These are phyloP conservation scores for Cladosporium oxysporum DNA, from an alignment of 2,329 filamentous ascomycete genomes.

Conservation along the genomic window DNA sequence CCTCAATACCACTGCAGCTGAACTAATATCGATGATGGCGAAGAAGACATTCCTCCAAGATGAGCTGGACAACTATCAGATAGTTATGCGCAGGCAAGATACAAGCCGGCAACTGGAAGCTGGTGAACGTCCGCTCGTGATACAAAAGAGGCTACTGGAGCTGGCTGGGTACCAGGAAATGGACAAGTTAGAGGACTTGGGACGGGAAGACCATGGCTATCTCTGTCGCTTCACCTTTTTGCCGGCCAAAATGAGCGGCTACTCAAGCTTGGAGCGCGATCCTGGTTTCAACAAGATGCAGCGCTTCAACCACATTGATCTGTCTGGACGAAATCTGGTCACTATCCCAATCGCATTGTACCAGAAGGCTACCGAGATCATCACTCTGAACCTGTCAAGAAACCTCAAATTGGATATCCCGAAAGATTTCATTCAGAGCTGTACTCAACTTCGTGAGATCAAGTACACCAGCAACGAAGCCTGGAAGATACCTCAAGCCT, in stretches of 20 bases:
- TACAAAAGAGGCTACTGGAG: constrained; percentile 88
- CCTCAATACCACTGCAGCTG: constrained; percentile 79
- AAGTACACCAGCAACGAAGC: constrained; percentile 96
- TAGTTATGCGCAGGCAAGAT: constrained; percentile 91
- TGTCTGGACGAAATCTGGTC: constrained; percentile 84
- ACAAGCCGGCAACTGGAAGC: constrained; percentile 77
- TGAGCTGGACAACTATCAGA: constrained; percentile 89
- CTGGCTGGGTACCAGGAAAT: constrained; percentile 87
- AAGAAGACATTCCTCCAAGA: constrained; percentile 94
- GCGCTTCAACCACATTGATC: constrained; percentile 92
- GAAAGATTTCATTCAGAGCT: constrained; percentile 93
- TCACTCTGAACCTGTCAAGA: constrained; percentile 88
- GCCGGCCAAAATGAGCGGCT: constrained; percentile 83
- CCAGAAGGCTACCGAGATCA: constrained; percentile 87
- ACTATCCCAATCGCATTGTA: constrained; percentile 95
- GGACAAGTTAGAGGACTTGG: constrained; percentile 88
- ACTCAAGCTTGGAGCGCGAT: constrained; percentile 69
- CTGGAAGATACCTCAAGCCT: constrained; percentile 77
- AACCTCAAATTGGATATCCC: constrained; percentile 92
- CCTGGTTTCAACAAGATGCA: constrained; percentile 78
- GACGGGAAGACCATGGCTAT: constrained; percentile 96
- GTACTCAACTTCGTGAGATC: constrained; percentile 87
- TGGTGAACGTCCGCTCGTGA: constrained; percentile 78
- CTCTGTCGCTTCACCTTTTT: constrained; percentile 94
- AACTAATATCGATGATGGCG: constrained; percentile 85